Evolutionary conservation across 768 basidiomycete species (phyloP).

Genomic region (Lentinula raphanica): DNA sequence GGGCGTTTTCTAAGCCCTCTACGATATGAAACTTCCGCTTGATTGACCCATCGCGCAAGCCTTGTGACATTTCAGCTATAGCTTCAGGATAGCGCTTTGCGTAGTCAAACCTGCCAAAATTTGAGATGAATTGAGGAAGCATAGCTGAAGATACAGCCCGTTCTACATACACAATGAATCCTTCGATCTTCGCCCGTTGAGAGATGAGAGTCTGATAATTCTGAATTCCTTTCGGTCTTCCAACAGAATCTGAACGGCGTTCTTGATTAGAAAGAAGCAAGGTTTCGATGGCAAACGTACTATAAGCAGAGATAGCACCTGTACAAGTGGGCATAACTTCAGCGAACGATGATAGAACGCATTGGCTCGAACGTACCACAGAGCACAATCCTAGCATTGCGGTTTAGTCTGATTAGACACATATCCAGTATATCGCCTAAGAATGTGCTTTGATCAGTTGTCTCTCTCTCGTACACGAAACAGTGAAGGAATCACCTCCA

Average conservation of each 20-base stretch:
- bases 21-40: slow-evolving; percentile 79
- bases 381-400: slow-evolving; percentile 69
- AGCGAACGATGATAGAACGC: not conserved
- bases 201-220: slow-evolving; percentile 67
- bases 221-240: slow-evolving; percentile 59
- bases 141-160: not conserved
- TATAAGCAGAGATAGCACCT: slow-evolving; percentile 86
- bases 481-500: slow-evolving; percentile 34
- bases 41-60: slow-evolving; percentile 62
- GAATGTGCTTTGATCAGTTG: slow-evolving; percentile 14
- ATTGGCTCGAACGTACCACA: slow-evolving; percentile 54
- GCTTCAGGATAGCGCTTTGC: slow-evolving; percentile 52
- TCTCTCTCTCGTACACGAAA: not conserved
- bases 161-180: slow-evolving; percentile 71
- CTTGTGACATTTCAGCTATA: slow-evolving; percentile 47
- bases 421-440: slow-evolving; percentile 78
- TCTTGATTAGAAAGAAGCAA: not conserved
- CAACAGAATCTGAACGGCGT: slow-evolving; percentile 36
- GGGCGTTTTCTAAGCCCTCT: slow-evolving; percentile 69
- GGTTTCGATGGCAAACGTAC: slow-evolving; percentile 32
- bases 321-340: not conserved
- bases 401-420: slow-evolving; percentile 67
- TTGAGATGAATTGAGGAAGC: not conserved
- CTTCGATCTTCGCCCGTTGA: slow-evolving; percentile 75
- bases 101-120: slow-evolving; percentile 66